These are phyloP conservation scores for Teratosphaeria epicoccoides DNA, from an alignment of 2,329 filamentous ascomycete species.

Conservation along the genomic window DNA sequence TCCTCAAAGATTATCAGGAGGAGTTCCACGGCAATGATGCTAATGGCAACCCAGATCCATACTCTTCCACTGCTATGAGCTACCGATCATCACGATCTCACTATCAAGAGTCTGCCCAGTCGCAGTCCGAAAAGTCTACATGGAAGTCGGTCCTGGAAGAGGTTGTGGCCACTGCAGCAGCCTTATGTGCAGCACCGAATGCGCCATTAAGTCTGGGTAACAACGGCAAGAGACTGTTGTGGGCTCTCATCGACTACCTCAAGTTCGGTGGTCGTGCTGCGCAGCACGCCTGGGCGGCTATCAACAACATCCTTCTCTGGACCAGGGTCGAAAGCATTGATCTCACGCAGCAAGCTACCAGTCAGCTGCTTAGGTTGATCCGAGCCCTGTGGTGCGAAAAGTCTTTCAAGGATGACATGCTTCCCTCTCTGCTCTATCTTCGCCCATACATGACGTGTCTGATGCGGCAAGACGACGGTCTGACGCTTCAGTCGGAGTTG, in stretches of 20 bases:
- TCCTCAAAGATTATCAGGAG: conserved; percentile 34
- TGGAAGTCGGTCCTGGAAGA: conserved; percentile 21
- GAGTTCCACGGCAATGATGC: conserved; percentile 14
- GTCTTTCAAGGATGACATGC: conserved; percentile 54
- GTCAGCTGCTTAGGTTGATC: conserved; percentile 58
- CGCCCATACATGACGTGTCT: conserved; percentile 31
- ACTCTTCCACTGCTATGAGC: conserved; percentile 11
- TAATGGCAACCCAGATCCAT: neutral
- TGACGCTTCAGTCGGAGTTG: conserved; percentile 32
- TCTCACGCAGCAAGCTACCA: conserved; percentile 50
- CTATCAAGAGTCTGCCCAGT: conserved; percentile 12
- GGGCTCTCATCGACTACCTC: conserved; percentile 34
- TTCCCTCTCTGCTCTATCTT: conserved; percentile 59
- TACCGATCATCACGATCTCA: conserved; percentile 18
- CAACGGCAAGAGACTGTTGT: conserved; percentile 10
- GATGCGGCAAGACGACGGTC: conserved; percentile 15
- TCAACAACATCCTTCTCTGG: conserved; percentile 60
- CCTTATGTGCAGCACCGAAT: conserved; percentile 22
- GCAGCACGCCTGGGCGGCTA: conserved; percentile 60
- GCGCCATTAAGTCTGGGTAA: conserved; percentile 13
- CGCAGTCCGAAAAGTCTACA: conserved; percentile 13
- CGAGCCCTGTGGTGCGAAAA: conserved; percentile 56
- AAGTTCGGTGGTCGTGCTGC: conserved; percentile 46
- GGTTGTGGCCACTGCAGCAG: conserved; percentile 18
- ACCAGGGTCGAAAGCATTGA: conserved; percentile 58